Conservation (phyloP, 768 basidiomycete genomes). For the Cubamyces lactineus region DNA sequence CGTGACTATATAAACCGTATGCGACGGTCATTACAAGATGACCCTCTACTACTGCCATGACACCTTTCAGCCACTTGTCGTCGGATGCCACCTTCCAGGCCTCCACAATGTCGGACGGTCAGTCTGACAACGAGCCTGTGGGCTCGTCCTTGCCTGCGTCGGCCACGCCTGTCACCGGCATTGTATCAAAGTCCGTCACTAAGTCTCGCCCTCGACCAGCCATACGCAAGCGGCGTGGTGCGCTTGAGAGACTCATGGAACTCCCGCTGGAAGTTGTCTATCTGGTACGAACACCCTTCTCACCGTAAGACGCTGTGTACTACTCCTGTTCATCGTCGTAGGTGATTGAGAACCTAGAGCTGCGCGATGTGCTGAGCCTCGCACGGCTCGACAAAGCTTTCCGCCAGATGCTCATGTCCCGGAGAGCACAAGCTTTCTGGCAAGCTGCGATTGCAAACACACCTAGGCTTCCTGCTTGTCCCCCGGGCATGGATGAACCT, state of each 20-base stretch:
- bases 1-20: background rate
- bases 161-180: too few relatives aligned
- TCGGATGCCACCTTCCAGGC: too few relatives aligned
- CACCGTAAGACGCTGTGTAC: background rate
- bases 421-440: constrained; percentile 23
- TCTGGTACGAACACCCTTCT: background rate
- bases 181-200: too few relatives aligned
- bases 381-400: constrained; percentile 41
- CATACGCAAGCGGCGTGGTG: too few relatives aligned
- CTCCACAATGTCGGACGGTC: too few relatives aligned
- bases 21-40: too few relatives aligned
- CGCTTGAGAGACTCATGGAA: too few relatives aligned
- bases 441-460: constrained; percentile 5
- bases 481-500: constrained; percentile 12
- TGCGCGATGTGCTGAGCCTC: constrained; percentile 44
- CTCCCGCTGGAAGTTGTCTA: background rate
- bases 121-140: too few relatives aligned
- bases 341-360: constrained; percentile 44
- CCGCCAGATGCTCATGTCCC: constrained; percentile 37
- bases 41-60: too few relatives aligned
- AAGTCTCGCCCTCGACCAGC: too few relatives aligned
- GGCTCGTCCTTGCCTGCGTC: too few relatives aligned
- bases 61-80: too few relatives aligned
- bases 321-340: constrained; percentile 25
- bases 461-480: constrained; percentile 16